A percentile compares a stretch with the other conserved stretches of the same genome.
Conservation (phyloP, 768 basidiomycete genomes). For the Sporobolomyces roseus region DNA sequence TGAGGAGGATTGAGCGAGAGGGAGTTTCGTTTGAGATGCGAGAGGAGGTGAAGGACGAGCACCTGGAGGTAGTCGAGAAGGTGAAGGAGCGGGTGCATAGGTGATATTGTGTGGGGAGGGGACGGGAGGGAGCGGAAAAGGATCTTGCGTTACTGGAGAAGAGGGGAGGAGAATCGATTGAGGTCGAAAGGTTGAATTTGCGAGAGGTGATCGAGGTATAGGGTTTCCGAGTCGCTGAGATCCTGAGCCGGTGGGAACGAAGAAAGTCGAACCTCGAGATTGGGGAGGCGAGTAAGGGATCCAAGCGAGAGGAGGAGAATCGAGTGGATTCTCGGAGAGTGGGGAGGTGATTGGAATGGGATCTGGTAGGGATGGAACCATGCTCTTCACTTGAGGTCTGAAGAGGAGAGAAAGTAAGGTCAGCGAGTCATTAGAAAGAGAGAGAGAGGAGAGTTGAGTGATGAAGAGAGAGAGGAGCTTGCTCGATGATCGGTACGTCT, state of each 20-base stretch:
- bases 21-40: constrained; percentile 11
- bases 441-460: background rate
- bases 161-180: too few species aligned
- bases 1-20: constrained; percentile 9
- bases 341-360: background rate
- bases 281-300: constrained; percentile 9
- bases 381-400: too few species aligned
- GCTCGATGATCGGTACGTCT: background rate
- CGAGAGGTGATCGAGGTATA: background rate
- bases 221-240: background rate
- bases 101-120: background rate
- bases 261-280: constrained; percentile 8
- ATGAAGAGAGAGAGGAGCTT: background rate
- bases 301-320: background rate
- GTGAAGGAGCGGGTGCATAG: background rate
- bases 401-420: too few species aligned
- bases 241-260: constrained; percentile 9
- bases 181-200: constrained; percentile 5
- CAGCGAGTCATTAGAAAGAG: too few species aligned
- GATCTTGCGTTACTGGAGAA: background rate
- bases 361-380: too few species aligned
- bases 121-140: background rate
- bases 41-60: background rate
- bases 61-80: background rate
- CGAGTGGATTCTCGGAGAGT: background rate